Evolutionary conservation across 345 rosid genomes (phyloP), one percentile per base, ranked within the genome.

Genomic region (Adansonia digitata): DNA sequence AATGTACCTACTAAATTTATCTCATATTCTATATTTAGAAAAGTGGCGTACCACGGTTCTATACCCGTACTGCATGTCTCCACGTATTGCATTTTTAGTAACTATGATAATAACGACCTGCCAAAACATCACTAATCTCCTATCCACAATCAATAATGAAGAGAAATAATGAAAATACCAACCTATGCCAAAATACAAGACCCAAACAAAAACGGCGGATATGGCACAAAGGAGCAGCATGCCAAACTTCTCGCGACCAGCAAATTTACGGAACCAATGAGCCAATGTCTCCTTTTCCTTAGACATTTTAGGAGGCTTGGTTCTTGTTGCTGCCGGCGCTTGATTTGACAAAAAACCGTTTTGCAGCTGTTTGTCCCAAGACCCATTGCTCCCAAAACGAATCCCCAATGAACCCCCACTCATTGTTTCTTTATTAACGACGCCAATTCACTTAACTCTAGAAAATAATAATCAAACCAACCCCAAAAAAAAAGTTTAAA

Each of bases 111-210:
- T n/a, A 72, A 55, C 10, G 42, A 57, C 2, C 2, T 18, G n/a
- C 63, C 27, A 5, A 56, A 26, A 5, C 17, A 63, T 63, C 46
- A 37, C 17, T 37, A 24, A 14, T 29, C 46, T 31, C 46, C 15
- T 20, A 71, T 55, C 2, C 1, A 7, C 45, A 15, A 27, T 34
- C 46, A 45, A 27, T 39, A 75, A 67, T 5, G 34, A 69, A 12
- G 10, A 8, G 42, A 63, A 42, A 79, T 13, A 63, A 24, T 43
- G 12, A 49, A 43, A 34, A 26, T 75, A 43, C 88, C 39, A 34
- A 91, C 99, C 98, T 93, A 89, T 95, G 20, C 97, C 97, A 52
- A 92, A 86, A 71, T 87, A 93, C 71, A 95, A 81, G 39, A 91
- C 97, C 84, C 97, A 89, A 61, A 87, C 60, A 77, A 93, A 90